Evolutionary conservation across 2,329 filamentous ascomycete genomes (phyloP).

Genomic region (Sclerotinia spermophila): DNA sequence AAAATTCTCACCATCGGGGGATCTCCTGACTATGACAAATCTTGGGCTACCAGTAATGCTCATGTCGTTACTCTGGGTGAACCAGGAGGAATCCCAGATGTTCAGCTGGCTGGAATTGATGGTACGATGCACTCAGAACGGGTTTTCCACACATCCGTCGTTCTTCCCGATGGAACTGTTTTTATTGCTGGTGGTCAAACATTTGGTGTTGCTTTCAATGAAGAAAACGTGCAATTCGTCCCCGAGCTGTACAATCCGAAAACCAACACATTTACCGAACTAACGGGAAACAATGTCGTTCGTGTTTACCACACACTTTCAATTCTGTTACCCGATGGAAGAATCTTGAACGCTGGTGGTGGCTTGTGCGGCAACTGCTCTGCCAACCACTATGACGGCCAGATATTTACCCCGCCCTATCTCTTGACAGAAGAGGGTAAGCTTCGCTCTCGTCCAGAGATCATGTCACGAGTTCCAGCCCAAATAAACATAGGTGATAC

Average conservation of each 20-base stretch:
- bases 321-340: not conserved
- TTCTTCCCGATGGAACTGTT: slow-evolving; percentile 5
- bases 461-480: not conserved
- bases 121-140: slow-evolving; percentile 4
- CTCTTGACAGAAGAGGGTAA: not conserved
- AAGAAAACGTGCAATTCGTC: slow-evolving; percentile 1
- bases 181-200: slow-evolving; percentile 7
- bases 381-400: slow-evolving; percentile 5
- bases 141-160: slow-evolving; percentile 5
- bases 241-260: not conserved
- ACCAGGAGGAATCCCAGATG: not conserved
- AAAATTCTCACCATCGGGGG: slow-evolving; percentile 9
- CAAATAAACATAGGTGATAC: not conserved
- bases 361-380: slow-evolving; percentile 3
- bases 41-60: not conserved
- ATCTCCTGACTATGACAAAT: not conserved
- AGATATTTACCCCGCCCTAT: slow-evolving; percentile 9
- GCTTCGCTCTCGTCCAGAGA: slow-evolving; percentile 2
- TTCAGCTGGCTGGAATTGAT: not conserved
- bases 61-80: not conserved
- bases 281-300: not conserved
- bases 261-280: not conserved
- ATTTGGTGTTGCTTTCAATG: slow-evolving; percentile 4
- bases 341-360: slow-evolving; percentile 5
- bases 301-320: slow-evolving; percentile 9